A percentile compares a stretch with the other conserved stretches of the same genome.
Evolutionary conservation across 768 basidiomycete genomes (phyloP).

Genomic region (Floccularia luteovirens): DNA sequence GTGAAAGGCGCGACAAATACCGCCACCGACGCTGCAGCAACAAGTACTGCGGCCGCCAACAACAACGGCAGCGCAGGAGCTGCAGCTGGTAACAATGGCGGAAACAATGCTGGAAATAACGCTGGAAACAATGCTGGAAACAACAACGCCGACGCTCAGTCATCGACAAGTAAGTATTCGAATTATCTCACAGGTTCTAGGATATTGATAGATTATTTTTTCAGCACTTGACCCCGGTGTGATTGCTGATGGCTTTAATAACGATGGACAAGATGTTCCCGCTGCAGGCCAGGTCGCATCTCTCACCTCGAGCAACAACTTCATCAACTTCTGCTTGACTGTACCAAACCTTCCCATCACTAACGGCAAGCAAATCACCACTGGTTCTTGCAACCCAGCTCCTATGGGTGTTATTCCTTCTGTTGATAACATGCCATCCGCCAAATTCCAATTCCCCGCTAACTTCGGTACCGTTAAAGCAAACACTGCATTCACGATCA

Average conservation of each 20-base stretch:
- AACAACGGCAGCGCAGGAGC: neutral
- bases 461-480: slow-evolving; percentile 32
- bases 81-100: slow-evolving; percentile 1
- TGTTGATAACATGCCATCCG: slow-evolving; percentile 33
- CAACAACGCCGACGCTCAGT: slow-evolving; percentile 23
- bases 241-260: slow-evolving; percentile 29
- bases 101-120: slow-evolving; percentile 3
- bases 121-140: slow-evolving; percentile 6
- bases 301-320: slow-evolving; percentile 54
- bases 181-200: neutral
- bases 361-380: slow-evolving; percentile 37
- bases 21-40: neutral
- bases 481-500: slow-evolving; percentile 35
- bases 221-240: slow-evolving; percentile 33
- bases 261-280: slow-evolving; percentile 35
- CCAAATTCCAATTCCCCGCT: slow-evolving; percentile 34
- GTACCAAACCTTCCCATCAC: slow-evolving; percentile 38
- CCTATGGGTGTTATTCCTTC: slow-evolving; percentile 42
- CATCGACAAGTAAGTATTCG: slow-evolving; percentile 23
- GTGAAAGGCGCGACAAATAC: slow-evolving; percentile 3
- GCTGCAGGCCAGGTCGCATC: slow-evolving; percentile 40
- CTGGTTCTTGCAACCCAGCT: slow-evolving; percentile 47
- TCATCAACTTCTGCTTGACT: slow-evolving; percentile 48
- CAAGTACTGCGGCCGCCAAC: neutral
- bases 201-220: slow-evolving; percentile 2